Base-by-base conservation (phyloP, 2,329 filamentous ascomycete species). In the Xylariaceae sp. region DNA sequence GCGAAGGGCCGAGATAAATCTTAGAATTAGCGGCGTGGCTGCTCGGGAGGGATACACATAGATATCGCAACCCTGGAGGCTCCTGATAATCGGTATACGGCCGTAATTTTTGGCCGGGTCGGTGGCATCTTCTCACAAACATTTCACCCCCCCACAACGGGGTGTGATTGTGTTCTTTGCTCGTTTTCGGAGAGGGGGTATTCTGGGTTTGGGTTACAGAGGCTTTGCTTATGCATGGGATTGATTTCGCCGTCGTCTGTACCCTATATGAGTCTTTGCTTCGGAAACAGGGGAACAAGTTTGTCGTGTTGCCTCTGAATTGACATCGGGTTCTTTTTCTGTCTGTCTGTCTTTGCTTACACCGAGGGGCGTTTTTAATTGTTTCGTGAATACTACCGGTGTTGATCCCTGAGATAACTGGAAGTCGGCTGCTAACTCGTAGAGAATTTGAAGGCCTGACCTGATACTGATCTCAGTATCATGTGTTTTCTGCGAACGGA, bases 221-320 rank as follows among this genome's bases (percentile, higher is more conserved):
- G 32, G 13, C 32, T 34, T 34, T 13, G 49, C 37, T 47, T 48
- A 42, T 52, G 29, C 21, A 29, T 12, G 30, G 47, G 37, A 40
- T 56, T 42, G 37, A 43, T 40, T 48, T 49, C 48, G 22, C 48
- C 8, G 47, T 51, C 13, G 40, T 55, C 45, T 57, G 18, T 47
- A n/a, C 37, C 48, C 49, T 37, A 16, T 40, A 45, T 32, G 30
- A 40, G 26, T 26, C 43, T 51, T 51, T 40, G 26, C 42, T 54
- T 43, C 15, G 36, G 51, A 46, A 40, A n/a, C 15, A 12, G 34
- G 37, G 42, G 12, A 50, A 36, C 39, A 34, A 47, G 19, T 52
- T 48, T 19, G 39, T 18, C 37, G 39, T 46, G 21, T 36, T 46
- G 41, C 44, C 18, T 39, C 30, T 32, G 32, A 53, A 52, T 52